These are phyloP conservation scores for Bacterosira constricta DNA, from an alignment of 108 stramenopile species.

Conservation along the genomic window DNA sequence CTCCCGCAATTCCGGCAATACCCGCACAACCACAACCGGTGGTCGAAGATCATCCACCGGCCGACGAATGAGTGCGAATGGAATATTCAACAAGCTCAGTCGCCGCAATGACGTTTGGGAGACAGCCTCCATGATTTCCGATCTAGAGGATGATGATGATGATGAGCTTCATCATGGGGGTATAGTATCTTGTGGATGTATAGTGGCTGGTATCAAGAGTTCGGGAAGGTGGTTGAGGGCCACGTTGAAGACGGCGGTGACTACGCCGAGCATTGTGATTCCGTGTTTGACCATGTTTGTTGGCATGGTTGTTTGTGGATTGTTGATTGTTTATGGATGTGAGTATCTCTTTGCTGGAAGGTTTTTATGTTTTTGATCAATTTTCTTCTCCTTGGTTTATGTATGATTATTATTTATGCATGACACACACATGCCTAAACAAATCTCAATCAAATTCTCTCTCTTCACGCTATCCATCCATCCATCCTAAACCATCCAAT, in stretches of 20 bases:
- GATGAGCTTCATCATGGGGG: no score
- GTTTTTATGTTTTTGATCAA: no score
- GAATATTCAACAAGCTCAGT: not conserved
- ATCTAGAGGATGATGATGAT: not conserved
- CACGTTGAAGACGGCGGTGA: constrained; percentile 32
- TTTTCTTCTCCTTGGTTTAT: no score
- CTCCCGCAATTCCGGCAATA: no score
- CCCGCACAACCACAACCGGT: no score
- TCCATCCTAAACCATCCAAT: no score
- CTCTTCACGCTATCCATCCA: no score
- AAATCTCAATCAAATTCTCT: no score
- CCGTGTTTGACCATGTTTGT: constrained; percentile 16
- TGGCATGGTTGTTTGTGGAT: not conserved
- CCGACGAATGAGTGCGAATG: not conserved
- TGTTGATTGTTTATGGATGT: constrained; percentile 6
- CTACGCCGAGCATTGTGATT: constrained; percentile 6
- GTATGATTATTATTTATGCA: no score
- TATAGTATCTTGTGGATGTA: no score
- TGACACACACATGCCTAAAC: no score
- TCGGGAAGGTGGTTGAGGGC: constrained; percentile 15
- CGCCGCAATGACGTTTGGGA: constrained; percentile 4
- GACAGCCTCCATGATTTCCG: not conserved
- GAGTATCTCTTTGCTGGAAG: no score
- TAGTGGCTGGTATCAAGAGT: not conserved
- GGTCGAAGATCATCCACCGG: not conserved